These are phyloP conservation scores for Hypoxylon sp. DNA, from an alignment of 2,329 filamentous ascomycete species.

Conservation along the genomic window DNA sequence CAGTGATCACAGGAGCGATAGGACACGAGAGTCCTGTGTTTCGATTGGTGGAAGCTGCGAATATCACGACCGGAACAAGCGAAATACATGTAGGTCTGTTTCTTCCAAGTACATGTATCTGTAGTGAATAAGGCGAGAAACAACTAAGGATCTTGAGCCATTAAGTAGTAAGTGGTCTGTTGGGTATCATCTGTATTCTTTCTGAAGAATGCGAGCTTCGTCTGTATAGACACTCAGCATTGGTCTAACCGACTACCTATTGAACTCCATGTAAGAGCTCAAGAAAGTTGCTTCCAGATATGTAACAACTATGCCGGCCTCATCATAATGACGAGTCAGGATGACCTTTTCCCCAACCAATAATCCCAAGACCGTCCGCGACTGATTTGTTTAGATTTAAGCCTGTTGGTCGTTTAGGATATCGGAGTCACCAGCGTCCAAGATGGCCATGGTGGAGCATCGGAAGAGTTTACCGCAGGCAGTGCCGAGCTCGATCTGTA, in stretches of 20 bases:
- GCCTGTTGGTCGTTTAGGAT: slow-evolving; percentile 85
- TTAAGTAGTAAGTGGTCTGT: slow-evolving; percentile 23
- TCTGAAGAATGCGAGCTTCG: slow-evolving; percentile 28
- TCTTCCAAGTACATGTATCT: too few species aligned
- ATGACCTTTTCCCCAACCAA: slow-evolving; percentile 50
- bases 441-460: slow-evolving; percentile 95
- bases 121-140: too few species aligned
- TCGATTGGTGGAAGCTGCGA: too few species aligned
- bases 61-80: too few species aligned
- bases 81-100: too few species aligned
- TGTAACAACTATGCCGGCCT: slow-evolving; percentile 32
- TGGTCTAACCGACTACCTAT: slow-evolving; percentile 47
- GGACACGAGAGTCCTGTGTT: too few species aligned
- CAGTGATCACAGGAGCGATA: too few species aligned
- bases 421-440: slow-evolving; percentile 98
- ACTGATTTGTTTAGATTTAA: slow-evolving; percentile 60
- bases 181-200: slow-evolving; percentile 54
- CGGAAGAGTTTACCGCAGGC: slow-evolving; percentile 99
- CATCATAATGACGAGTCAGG: slow-evolving; percentile 35
- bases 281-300: slow-evolving; percentile 34
- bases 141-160: not conserved
- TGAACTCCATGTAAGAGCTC: slow-evolving; percentile 35
- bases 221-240: slow-evolving; percentile 45
- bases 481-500: slow-evolving; percentile 96
- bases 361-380: slow-evolving; percentile 52